Evolutionary conservation across 1,284 basidiomycete genomes (phyloP).

Genomic region (Mycosarcoma mackinlayi): DNA sequence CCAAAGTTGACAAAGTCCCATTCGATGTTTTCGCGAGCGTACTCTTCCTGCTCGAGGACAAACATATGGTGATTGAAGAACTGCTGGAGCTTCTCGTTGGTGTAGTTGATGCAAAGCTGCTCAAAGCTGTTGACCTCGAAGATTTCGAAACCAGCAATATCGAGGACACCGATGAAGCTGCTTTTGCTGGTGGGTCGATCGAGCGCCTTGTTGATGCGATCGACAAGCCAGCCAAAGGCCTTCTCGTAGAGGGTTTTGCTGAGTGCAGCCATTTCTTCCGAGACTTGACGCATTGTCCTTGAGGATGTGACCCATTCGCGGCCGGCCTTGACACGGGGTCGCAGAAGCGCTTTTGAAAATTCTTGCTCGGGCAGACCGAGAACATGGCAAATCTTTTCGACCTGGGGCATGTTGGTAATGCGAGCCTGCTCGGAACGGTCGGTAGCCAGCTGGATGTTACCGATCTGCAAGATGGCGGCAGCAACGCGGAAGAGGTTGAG

Average conservation of each 20-base stretch:
- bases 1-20: constrained; percentile 99
- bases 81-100: constrained; percentile 74
- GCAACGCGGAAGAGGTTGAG: constrained; percentile 93
- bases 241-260: constrained; percentile 99
- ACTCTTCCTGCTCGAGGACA: constrained; percentile 98
- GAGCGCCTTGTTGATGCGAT: constrained; percentile 91
- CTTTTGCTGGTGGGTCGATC: constrained; percentile 89
- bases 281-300: constrained; percentile 88
- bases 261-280: constrained; percentile 89
- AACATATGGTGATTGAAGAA: constrained; percentile 97
- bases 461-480: constrained; percentile 92
- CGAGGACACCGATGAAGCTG: constrained; percentile 96
- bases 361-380: constrained; percentile 90
- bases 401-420: constrained; percentile 71
- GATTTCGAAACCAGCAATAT: constrained; percentile 99
- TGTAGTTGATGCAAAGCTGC: constrained; percentile 98
- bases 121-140: constrained; percentile 78
- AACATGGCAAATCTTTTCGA: constrained; percentile 89
- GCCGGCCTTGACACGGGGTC: constrained; percentile 86
- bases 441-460: constrained; percentile 86
- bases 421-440: constrained; percentile 88
- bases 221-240: constrained; percentile 91
- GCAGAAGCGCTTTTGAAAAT: constrained; percentile 78
- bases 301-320: constrained; percentile 97
- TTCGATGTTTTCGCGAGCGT: constrained; percentile 93